Base-by-base conservation (phyloP, 164 flowering plant genomes). In the Dillenia turbinata region DNA sequence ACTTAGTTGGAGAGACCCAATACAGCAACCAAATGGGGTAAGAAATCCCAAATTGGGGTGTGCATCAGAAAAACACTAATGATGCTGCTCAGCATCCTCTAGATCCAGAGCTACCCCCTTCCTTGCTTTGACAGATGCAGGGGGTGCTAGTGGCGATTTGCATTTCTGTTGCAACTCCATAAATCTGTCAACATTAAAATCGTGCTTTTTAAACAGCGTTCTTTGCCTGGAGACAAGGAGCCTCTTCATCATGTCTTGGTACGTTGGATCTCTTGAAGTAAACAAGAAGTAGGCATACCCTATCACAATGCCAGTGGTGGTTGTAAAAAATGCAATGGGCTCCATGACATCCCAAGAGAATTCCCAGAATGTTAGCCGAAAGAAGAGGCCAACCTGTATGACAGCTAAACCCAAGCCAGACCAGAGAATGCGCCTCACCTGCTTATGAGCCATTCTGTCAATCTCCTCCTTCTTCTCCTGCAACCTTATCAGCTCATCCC, bases 311-410 rank as follows among this genome's bases (percentile, higher is more conserved):
- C 96, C 86, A 24, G 85, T 64, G 5, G 90, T 58, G 11, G 96
- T 92, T 22, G 82, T 64, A 69, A 89, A 92, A 69, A 89, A 89
- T 52, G 95, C 87, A 64, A 92, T 76, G 1, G 96, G 98, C 67
- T 92, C 98, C 98, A 89, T 89, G 1, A 92, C 92, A 66, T 92
- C 98, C 98, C 98, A 92, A 2, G 96, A 92, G 71, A 92, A 89
- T 54, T 92, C 98, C 96, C 96, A 88, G 71, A 86, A 92, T 11
- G 98, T 89, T 4, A 92, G 78, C 22, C 96, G 82, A 71, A 92
- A 92, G 70, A 92, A 89, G 40, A 87, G 85, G 14, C 91, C 87
- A 9, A 92, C 82, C 57, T 89, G 95, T n/a, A 76, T 9, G 60
- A 89, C 71, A 16, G 83, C 63, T 24, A 80, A 54, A 9, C 83